Evolutionary conservation across 2,329 filamentous ascomycete genomes (phyloP), one percentile per base, ranked within the genome.

Genomic region (Aspergillus terreus): DNA sequence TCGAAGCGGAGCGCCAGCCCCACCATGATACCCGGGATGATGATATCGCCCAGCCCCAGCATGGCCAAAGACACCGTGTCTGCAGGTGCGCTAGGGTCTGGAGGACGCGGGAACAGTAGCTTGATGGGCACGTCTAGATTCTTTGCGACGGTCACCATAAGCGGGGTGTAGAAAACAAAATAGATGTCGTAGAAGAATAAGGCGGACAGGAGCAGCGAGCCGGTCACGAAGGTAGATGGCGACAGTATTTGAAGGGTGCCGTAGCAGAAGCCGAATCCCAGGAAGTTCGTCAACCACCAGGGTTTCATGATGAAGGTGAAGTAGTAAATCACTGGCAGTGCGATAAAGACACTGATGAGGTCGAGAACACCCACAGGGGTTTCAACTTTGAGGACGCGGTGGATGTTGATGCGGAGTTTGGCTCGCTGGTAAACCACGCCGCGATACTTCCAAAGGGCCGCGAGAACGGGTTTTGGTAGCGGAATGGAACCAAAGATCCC

Each of bases 121-220:
- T 96, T 97, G 69, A 96, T 94, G 0, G 92, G 94, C 0, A 92
- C 88, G 59, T 99, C 92, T 23, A 99, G 77, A 38, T 86, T 87
- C 6, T 87, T 95, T 11, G 92, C 94, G 7, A 99, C 78, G 2
- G 76, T 78, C 7, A 81, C 77, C 71, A 80, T 80, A 52, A 79
- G 65, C 0, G 78, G 78, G 0, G 78, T 78, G 57, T 75, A 81
- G 58, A 79, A 81, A 19, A 80, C 78, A 56, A 81, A 79, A 69
- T 94, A 85, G 45, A 99, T 92, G 67, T 99, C 92, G 65, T 99
- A 99, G 64, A 95, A 83, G 75, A 97, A 97, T 1, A 97, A 77
- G 0, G 87, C 89, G 9, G 78, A 75, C 1, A 97, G 77, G 9
- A 97, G 84, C 41, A 92, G 71, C 6, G 86, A 87, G 0, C 90